Evolutionary conservation across 1,284 basidiomycete genomes (phyloP).

Genomic region (Ganoderma lingzhi): DNA sequence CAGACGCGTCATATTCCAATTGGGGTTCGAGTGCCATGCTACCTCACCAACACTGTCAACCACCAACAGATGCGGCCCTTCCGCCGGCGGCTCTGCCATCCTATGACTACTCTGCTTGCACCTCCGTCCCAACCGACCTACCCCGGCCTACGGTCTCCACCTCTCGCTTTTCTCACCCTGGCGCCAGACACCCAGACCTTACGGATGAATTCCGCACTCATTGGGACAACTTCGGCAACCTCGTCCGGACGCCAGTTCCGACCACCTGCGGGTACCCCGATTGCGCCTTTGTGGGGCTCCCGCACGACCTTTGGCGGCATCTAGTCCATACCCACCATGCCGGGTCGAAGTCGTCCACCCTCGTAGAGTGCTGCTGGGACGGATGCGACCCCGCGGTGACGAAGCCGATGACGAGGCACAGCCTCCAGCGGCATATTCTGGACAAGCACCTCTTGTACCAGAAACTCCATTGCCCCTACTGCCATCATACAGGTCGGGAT

Average conservation of each 20-base stretch:
- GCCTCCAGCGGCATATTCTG: constrained; percentile 2
- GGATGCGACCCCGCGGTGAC: not conserved
- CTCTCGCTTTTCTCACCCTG: not conserved
- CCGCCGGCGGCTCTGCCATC: not conserved
- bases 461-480: constrained; percentile 3
- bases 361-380: not conserved
- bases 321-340: not conserved
- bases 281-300: not conserved
- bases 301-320: not conserved
- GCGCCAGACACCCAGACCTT: no score
- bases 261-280: not conserved
- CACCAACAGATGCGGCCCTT: not conserved
- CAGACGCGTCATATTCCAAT: no score
- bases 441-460: not conserved
- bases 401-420: not conserved
- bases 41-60: not conserved
- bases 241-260: not conserved
- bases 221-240: not conserved
- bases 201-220: not conserved
- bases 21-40: not conserved
- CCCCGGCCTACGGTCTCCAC: not conserved
- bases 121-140: not conserved
- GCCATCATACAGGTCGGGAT: not conserved
- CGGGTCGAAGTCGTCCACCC: not conserved
- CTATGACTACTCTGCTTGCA: not conserved